Percentiles rank a stretch among this genome's conserved stretches.
Conservation (phyloP, 768 basidiomycete species). For the Clavulina sp. region DNA sequence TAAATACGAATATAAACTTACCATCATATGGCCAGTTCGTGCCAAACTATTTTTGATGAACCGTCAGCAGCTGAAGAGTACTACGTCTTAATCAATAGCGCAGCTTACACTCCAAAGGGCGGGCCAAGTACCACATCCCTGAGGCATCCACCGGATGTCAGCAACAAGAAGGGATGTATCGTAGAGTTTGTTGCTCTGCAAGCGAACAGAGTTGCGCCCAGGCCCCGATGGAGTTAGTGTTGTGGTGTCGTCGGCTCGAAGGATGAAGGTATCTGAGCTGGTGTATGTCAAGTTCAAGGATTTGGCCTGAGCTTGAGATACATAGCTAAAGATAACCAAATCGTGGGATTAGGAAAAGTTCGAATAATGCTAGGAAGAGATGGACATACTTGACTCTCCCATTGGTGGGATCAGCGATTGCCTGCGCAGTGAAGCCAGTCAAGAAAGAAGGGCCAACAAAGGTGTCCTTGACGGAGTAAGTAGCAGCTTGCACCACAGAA, state of each 20-base stretch:
- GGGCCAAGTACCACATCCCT: constrained; percentile 32
- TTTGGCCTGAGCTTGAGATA: constrained; percentile 30
- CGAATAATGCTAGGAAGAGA: background rate
- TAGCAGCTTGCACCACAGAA: background rate
- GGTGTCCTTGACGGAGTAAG: constrained; percentile 30
- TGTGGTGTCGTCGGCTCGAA: constrained; percentile 38
- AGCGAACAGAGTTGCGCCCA: constrained; percentile 41
- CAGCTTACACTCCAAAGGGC: constrained; percentile 19
- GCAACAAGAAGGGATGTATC: constrained; percentile 36
- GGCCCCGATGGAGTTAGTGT: constrained; percentile 29
- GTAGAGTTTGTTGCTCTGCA: constrained; percentile 36
- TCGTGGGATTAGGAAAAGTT: background rate
- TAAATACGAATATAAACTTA: background rate
- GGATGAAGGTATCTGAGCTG: constrained; percentile 26
- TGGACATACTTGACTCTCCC: constrained; percentile 35
- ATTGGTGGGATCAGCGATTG: constrained; percentile 44
- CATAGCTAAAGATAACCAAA: constrained; percentile 23
- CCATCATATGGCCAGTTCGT: background rate
- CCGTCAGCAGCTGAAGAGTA: background rate
- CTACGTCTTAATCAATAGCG: background rate
- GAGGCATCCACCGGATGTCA: constrained; percentile 40
- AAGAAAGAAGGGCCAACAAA: constrained; percentile 33
- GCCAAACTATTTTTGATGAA: background rate
- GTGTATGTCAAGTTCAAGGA: constrained; percentile 40
- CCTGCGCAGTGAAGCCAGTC: constrained; percentile 31